phyloP scores from a whole-genome alignment of 352 stramenopile species.

The Phytophthora capsici region DNA sequence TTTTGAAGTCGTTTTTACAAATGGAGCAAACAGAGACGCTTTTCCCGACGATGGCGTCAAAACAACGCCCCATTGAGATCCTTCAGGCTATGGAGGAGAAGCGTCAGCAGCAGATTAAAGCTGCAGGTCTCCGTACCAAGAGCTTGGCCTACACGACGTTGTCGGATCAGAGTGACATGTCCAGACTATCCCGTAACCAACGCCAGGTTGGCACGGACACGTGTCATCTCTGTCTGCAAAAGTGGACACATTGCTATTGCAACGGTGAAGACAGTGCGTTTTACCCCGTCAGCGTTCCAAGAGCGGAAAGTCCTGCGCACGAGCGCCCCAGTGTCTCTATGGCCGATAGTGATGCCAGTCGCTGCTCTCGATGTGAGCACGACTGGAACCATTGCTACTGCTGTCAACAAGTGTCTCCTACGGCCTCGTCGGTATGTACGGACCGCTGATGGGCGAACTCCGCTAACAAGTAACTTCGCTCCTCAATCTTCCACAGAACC shows the following conservation, averaged over 20 bases:
- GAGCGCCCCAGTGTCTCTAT: constrained; percentile 49
- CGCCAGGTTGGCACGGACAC: constrained; percentile 71
- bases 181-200: constrained; percentile 40
- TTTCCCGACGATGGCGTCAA: constrained; percentile 57
- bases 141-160: constrained; percentile 50
- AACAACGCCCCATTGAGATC: constrained; percentile 66
- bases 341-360: constrained; percentile 66
- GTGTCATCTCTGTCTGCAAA: constrained; percentile 78
- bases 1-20: constrained; percentile 81
- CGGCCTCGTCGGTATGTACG: constrained; percentile 67
- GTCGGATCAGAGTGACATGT: constrained; percentile 48
- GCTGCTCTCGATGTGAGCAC: constrained; percentile 70
- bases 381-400: constrained; percentile 82
- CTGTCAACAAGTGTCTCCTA: constrained; percentile 75
- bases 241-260: constrained; percentile 90
- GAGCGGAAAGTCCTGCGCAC: constrained; percentile 12
- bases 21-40: constrained; percentile 64
- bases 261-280: constrained; percentile 82
- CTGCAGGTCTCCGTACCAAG: constrained; percentile 61
- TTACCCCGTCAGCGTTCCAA: constrained; percentile 47
- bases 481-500: not conserved
- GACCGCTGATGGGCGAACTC: constrained; percentile 43
- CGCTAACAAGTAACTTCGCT: constrained; percentile 1
- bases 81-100: constrained; percentile 76
- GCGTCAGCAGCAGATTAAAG: constrained; percentile 74